Evolutionary conservation across 129 eudicot species (phyloP), one percentile per base, ranked within the genome.

Genomic region (Helianthus tuberosus): DNA sequence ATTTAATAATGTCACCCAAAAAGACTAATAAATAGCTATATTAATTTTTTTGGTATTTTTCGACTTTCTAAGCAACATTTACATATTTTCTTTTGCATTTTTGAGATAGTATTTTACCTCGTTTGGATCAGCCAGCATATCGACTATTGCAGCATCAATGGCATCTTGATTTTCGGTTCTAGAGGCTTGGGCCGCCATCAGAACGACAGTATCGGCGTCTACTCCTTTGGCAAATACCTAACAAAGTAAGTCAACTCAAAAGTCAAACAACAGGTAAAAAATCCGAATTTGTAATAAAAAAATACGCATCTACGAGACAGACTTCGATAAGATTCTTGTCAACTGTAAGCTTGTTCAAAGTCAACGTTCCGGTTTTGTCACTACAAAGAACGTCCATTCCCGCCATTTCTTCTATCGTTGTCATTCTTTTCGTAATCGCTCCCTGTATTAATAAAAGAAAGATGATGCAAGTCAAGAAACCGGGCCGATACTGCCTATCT

Each of bases 321-420:
- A 89, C 97, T 89, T 91, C 97, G 38, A 91, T 95, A 69, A 95
- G 97, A 83, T 91, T 91, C 81, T 95, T 91, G 80, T 95, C 99
- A 62, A 95, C 99, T 1, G 96, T 89, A 46, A 91, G 94, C 77
- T 91, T 95, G 89, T 95, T 95, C 32, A 95, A 74, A 6, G 99
- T 95, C 83, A 95, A 70, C 29, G 99, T 95, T 73, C 99, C 99
- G 0, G 97, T 95, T 76, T 95, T 95, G 79, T 95, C 99, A 68
- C 99, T 91, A 84, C 99, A 95, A 72, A 95, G 97, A 62, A 95
- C 99, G 51, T 95, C 99, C 97, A 95, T 95, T 64, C 97, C 99
- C 0, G 99, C 99, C 99, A 95, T 95, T 79, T 95, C 99, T 79
- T 95, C 99, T 38, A 95, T 95, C 2, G 99, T 96, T 14, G 99